Conservation (phyloP, 768 basidiomycete genomes). For the Gyrodon lividus region DNA sequence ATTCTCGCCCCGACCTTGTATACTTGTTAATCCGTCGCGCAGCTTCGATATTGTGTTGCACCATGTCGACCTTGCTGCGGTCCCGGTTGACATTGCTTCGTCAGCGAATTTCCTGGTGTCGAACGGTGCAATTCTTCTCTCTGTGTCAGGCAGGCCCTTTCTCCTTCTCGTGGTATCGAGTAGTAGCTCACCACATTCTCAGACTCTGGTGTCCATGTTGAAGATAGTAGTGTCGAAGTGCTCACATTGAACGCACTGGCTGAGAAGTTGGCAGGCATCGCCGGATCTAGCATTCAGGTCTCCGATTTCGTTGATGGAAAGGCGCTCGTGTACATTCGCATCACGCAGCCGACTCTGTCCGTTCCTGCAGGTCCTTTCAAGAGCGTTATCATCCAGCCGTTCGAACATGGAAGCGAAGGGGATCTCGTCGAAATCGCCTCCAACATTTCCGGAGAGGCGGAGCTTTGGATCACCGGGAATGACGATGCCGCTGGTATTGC, state of each 20-base stretch:
- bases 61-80: conserved; percentile 20
- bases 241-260: conserved; percentile 13
- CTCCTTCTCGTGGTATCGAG: neutral
- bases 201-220: conserved; percentile 19
- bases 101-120: conserved; percentile 25
- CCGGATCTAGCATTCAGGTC: conserved; percentile 10
- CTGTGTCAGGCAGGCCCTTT: conserved; percentile 19
- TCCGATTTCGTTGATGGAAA: conserved; percentile 12
- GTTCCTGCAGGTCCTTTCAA: conserved; percentile 21
- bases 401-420: conserved; percentile 25
- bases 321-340: conserved; percentile 15
- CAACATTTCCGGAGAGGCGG: conserved; percentile 24
- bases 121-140: conserved; percentile 22
- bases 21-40: neutral
- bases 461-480: conserved; percentile 30
- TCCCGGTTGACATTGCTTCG: conserved; percentile 18
- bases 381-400: conserved; percentile 26
- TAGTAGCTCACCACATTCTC: neutral
- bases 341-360: conserved; percentile 12
- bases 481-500: conserved; percentile 31
- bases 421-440: conserved; percentile 27
- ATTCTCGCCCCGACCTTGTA: neutral
- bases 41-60: conserved; percentile 24
- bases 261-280: conserved; percentile 9
- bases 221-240: conserved; percentile 13